A percentile compares a stretch with the other conserved stretches of the same genome.
These are phyloP conservation scores for Elasticomyces elasticus DNA, from an alignment of 495 filamentous ascomycete species.

Conservation along the genomic window DNA sequence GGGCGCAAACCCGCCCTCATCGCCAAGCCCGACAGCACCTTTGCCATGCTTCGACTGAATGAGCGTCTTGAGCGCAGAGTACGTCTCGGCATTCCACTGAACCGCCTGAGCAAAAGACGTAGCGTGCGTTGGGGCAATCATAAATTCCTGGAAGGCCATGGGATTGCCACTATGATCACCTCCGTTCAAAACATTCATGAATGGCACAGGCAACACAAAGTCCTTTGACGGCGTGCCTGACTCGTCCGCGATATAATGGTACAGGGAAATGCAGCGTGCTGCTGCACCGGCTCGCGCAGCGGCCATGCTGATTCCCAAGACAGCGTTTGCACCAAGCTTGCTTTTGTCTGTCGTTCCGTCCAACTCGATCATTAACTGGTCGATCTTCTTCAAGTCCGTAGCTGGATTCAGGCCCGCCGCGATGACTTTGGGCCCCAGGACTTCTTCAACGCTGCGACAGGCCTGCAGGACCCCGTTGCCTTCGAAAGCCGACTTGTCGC, in stretches of 20 bases:
- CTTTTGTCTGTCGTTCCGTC: slow-evolving; percentile 11
- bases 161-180: slow-evolving; percentile 10
- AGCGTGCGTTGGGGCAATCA: slow-evolving; percentile 8
- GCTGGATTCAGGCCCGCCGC: neutral
- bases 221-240: neutral
- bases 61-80: neutral
- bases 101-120: slow-evolving; percentile 3
- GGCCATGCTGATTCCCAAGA: slow-evolving; percentile 11
- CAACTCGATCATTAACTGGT: neutral
- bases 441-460: neutral
- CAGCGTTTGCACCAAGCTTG: slow-evolving; percentile 12
- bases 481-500: neutral
- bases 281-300: slow-evolving; percentile 12
- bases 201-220: slow-evolving; percentile 6
- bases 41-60: slow-evolving; percentile 1
- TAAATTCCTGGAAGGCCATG: slow-evolving; percentile 16
- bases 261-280: neutral
- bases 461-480: slow-evolving; percentile 8
- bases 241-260: neutral
- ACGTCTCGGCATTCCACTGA: slow-evolving; percentile 5
- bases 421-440: slow-evolving; percentile 2
- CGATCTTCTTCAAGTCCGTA: slow-evolving; percentile 1
- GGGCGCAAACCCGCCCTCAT: slow-evolving; percentile 13
- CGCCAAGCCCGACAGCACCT: slow-evolving; percentile 5
- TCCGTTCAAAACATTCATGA: slow-evolving; percentile 14